Evolutionary conservation across 805 yeast species (phyloP).

Genomic region (Kazachstania bromeliacearum): DNA sequence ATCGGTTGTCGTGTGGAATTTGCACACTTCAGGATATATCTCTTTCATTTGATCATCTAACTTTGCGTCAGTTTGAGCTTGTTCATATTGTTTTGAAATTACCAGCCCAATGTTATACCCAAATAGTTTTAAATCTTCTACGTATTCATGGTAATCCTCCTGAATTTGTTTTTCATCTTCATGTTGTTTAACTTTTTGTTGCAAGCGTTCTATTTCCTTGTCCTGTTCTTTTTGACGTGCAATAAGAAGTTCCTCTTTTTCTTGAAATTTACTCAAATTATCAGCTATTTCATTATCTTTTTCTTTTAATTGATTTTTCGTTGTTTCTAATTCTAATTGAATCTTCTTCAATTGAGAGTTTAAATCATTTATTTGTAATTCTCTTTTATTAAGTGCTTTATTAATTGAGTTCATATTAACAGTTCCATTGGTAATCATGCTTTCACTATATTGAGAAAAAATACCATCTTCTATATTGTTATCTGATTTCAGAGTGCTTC

Average conservation of each 20-base stretch:
- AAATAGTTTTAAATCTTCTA: constrained; percentile 1
- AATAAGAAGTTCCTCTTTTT: background rate
- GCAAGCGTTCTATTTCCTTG: too few species aligned
- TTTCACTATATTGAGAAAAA: too few species aligned
- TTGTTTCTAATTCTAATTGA: background rate
- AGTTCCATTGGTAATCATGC: too few species aligned
- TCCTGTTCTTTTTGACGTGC: background rate
- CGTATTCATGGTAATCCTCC: background rate
- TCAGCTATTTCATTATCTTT: background rate
- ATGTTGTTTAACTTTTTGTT: background rate
- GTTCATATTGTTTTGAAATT: background rate
- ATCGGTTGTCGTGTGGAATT: background rate
- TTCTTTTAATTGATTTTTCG: background rate
- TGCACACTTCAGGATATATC: background rate
- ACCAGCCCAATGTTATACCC: background rate
- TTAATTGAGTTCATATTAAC: too few species aligned
- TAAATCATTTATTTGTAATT: too few species aligned
- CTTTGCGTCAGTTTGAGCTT: background rate
- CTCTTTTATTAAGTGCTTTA: too few species aligned
- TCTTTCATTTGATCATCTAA: background rate
- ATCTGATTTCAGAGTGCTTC: too few species aligned
- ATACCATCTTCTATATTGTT: too few species aligned
- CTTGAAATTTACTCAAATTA: background rate
- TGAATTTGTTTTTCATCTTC: background rate
- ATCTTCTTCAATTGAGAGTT: background rate